Percentiles rank a stretch among this genome's conserved stretches.
Evolutionary conservation across 331 rosid species (phyloP).

Genomic region (Dryas integrifolia): DNA sequence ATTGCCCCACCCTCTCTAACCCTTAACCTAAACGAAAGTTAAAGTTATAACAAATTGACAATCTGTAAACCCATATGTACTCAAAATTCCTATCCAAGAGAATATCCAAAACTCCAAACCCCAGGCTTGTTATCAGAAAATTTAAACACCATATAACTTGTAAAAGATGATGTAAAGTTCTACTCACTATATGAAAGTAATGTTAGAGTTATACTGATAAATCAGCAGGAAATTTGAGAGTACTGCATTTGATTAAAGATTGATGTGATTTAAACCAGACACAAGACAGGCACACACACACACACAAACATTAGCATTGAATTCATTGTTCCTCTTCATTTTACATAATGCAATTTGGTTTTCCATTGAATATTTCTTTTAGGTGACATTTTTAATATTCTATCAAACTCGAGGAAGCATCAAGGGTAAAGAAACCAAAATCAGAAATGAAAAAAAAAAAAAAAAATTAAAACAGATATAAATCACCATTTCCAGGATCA

Average conservation of each 20-base stretch:
- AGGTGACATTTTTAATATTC: background rate
- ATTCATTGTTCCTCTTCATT: background rate
- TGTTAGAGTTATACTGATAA: background rate
- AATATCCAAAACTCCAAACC: background rate
- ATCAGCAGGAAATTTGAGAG: too few relatives aligned
- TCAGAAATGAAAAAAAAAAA: background rate
- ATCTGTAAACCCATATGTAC: too few relatives aligned
- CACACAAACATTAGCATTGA: background rate
- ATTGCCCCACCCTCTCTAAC: too few relatives aligned
- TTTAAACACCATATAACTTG: background rate
- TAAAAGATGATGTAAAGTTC: background rate
- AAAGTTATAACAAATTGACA: too few relatives aligned
- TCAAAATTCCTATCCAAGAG: background rate
- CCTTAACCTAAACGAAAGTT: too few relatives aligned
- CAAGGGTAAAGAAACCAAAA: background rate
- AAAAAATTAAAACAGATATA: background rate
- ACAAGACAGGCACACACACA: background rate
- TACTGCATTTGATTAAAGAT: background rate
- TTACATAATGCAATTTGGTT: too few relatives aligned
- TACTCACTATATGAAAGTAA: background rate
- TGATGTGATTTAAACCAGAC: background rate
- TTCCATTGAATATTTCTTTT: background rate
- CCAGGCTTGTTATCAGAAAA: background rate
- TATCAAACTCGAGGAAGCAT: background rate
- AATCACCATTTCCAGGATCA: background rate